Evolutionary conservation across 2,329 filamentous ascomycete genomes (phyloP).

Genomic region (Fusarium brevicatenulatum): DNA sequence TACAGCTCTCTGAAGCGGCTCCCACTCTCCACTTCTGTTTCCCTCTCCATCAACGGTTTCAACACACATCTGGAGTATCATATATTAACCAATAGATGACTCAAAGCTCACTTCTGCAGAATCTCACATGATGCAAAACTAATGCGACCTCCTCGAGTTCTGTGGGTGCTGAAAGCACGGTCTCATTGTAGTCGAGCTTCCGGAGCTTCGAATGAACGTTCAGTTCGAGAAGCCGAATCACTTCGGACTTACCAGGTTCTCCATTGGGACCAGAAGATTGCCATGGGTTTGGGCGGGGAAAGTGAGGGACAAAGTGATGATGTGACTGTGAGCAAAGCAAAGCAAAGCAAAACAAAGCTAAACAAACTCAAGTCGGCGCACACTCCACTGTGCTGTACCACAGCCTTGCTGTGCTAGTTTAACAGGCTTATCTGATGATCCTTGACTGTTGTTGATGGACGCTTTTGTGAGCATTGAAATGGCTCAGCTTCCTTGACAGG

Average conservation of each 20-base stretch:
- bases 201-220: slow-evolving; percentile 17
- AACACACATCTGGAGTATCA: slow-evolving; percentile 10
- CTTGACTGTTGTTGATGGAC: slow-evolving; percentile 27
- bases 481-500: slow-evolving; percentile 21
- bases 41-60: slow-evolving; percentile 31
- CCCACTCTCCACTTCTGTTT: slow-evolving; percentile 20
- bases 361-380: slow-evolving; percentile 14
- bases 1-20: slow-evolving; percentile 8
- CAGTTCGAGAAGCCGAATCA: slow-evolving; percentile 25
- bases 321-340: slow-evolving; percentile 15
- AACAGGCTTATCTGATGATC: slow-evolving; percentile 36
- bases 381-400: slow-evolving; percentile 25
- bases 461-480: slow-evolving; percentile 30
- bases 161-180: slow-evolving; percentile 36
- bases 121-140: slow-evolving; percentile 44
- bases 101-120: slow-evolving; percentile 23
- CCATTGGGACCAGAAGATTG: slow-evolving; percentile 15
- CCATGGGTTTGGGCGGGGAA: slow-evolving; percentile 23
- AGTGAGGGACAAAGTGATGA: slow-evolving; percentile 28
- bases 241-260: slow-evolving; percentile 18
- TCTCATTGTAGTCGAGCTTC: slow-evolving; percentile 28
- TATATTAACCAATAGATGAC: slow-evolving; percentile 29
- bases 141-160: slow-evolving; percentile 43
- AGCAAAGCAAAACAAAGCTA: background rate
- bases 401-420: slow-evolving; percentile 17